Evolutionary conservation across 768 basidiomycete genomes (phyloP), one percentile per base, ranked within the genome.

Genomic region (Macrolepiota dolichaula): DNA sequence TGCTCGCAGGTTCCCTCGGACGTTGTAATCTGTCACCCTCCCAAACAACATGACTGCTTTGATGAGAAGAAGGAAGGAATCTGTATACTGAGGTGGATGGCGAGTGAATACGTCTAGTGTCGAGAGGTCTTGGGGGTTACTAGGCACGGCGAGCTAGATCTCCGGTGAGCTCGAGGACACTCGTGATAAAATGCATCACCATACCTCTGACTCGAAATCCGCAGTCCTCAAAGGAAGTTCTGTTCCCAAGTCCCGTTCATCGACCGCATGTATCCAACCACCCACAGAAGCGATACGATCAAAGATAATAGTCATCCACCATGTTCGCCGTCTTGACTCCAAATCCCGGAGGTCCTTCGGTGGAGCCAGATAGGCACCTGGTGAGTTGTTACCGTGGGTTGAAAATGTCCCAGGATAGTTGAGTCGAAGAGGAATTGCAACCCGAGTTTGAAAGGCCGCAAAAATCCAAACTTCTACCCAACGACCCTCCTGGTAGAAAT

Each of bases 381-480:
- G 86, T n/a, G 87, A 85, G 56, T 79, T 81, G 65, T 79, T 83
- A 4, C 81, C 85, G 59, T 89, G 85, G 13, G 83, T 83, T 5
- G 86, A 85, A 68, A 88, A 92, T 17, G 92, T 92, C 37, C 92
- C 92, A 3, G 91, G 92, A 70, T 91, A 92, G 72, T 94, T 94
- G 27, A 93, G 74, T 46, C 92, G 86, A 32, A 94, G 78, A 4
- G 92, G 92, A 17, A 94, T 81, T 25, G 91, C 89, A 19, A 91
- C 89, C 32, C 92, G 82, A 15, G 87, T 91, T 69, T 92, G 89
- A 68, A 93, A 93, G 12, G 84, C 90, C 19, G 92, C 91, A 73
- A 92, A 92, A 42, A 93, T 89, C 92, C 92, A 94, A 3, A 94
- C 88, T 73, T 94, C 92, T 9, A 94, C 92, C 92, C 92, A 85